A percentile compares a stretch with the other conserved stretches of the same genome.
phyloP scores from a whole-genome alignment of 352 stramenopile species.

The Phytophthora melonis region DNA sequence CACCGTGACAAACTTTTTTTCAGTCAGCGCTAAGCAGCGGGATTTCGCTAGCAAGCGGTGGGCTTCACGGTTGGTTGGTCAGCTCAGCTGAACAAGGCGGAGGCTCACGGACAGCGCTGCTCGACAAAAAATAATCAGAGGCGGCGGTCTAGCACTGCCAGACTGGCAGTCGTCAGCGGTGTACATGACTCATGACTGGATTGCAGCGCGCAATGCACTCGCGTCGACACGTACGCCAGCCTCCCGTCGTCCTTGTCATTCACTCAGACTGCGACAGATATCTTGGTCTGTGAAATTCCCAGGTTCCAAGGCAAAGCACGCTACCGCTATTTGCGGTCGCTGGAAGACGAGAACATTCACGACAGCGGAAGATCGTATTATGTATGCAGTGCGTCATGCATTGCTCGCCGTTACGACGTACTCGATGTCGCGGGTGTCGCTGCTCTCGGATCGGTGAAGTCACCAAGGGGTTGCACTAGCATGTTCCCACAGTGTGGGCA shows the following conservation, averaged over 20 bases:
- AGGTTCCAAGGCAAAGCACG: no score
- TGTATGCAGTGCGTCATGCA: background rate
- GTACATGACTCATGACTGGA: slow-evolving; percentile 18
- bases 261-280: background rate
- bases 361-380: no score
- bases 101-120: slow-evolving; percentile 13
- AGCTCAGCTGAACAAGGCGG: background rate
- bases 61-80: background rate
- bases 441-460: slow-evolving; percentile 7
- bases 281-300: no score
- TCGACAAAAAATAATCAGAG: slow-evolving; percentile 45
- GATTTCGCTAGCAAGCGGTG: background rate
- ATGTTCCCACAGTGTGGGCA: slow-evolving; percentile 73
- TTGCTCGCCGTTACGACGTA: background rate
- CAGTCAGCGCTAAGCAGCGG: slow-evolving; percentile 8
- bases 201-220: slow-evolving; percentile 16
- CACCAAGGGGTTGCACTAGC: slow-evolving; percentile 43
- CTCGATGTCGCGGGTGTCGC: slow-evolving; percentile 6
- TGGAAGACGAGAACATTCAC: no score
- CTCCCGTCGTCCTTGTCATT: background rate
- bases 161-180: slow-evolving; percentile 13
- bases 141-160: background rate
- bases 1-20: background rate
- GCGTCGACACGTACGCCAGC: slow-evolving; percentile 5
- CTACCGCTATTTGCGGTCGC: no score